phyloP scores from a whole-genome alignment of 805 yeast species.

The Zygoascus bituminiphila region DNA sequence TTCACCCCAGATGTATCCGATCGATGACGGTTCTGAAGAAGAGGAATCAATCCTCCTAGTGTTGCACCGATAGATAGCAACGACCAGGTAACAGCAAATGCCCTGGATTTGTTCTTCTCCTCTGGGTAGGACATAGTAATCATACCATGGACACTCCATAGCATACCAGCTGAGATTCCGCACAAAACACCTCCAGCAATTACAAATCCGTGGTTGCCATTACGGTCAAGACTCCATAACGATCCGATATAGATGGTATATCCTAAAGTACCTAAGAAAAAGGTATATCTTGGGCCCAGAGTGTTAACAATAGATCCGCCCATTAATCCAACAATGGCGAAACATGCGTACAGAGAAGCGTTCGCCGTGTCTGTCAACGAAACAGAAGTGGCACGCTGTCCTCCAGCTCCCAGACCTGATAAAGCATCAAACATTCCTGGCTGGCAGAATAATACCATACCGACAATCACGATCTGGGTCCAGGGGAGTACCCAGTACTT shows the following conservation, averaged over 20 bases:
- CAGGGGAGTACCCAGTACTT: conserved; percentile 10
- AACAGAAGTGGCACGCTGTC: conserved; percentile 20
- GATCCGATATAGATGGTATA: conserved; percentile 44
- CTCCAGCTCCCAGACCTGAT: conserved; percentile 27
- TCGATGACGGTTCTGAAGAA: conserved; percentile 38
- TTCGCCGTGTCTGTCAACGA: conserved; percentile 22
- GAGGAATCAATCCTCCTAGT: conserved; percentile 45
- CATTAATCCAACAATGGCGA: conserved; percentile 22
- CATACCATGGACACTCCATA: conserved; percentile 51
- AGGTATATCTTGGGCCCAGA: conserved; percentile 17
- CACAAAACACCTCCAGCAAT: conserved; percentile 46
- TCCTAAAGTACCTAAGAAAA: conserved; percentile 43
- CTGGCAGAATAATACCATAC: conserved; percentile 13
- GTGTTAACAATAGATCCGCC: conserved; percentile 25
- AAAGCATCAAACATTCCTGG: conserved; percentile 29
- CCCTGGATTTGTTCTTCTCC: conserved; percentile 42
- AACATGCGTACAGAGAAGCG: conserved; percentile 23
- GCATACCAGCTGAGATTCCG: conserved; percentile 43
- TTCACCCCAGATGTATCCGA: conserved; percentile 18
- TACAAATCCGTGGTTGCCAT: conserved; percentile 39
- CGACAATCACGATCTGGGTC: conserved; percentile 14
- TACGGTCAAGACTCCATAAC: conserved; percentile 38
- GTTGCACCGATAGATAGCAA: conserved; percentile 52
- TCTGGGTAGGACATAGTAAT: conserved; percentile 46
- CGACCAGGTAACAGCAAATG: conserved; percentile 46